Percentiles rank a stretch among this genome's conserved stretches.
Evolutionary conservation across 2,329 filamentous ascomycete genomes (phyloP).

Genomic region (Reticulascus tulasneorum): DNA sequence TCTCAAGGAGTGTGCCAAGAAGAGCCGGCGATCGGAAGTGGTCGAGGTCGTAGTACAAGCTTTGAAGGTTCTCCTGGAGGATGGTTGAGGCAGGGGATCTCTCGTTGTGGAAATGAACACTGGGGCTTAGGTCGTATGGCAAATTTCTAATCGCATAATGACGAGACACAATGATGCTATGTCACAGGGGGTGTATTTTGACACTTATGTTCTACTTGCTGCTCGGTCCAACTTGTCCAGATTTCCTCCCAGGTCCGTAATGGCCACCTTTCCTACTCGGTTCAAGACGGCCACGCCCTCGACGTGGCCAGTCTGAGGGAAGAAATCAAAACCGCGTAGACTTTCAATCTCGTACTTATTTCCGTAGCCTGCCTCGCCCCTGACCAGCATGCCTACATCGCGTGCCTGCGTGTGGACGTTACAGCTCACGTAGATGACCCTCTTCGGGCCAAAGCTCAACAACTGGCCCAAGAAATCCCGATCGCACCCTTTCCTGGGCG

Average conservation of each 20-base stretch:
- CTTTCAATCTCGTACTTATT: constrained; percentile 81
- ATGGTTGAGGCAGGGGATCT: constrained; percentile 15
- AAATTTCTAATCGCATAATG: too few relatives aligned
- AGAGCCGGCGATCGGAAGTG: constrained; percentile 65
- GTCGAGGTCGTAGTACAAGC: constrained; percentile 68
- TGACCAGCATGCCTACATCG: constrained; percentile 83
- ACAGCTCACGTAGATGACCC: constrained; percentile 92
- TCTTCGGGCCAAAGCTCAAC: constrained; percentile 68
- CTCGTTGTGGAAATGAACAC: too few relatives aligned
- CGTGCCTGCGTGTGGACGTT: constrained; percentile 97
- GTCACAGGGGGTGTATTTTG: too few relatives aligned
- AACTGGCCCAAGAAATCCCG: constrained; percentile 78
- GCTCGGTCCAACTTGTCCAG: too few relatives aligned
- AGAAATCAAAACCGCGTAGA: constrained; percentile 91
- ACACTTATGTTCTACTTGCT: too few relatives aligned
- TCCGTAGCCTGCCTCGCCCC: constrained; percentile 43
- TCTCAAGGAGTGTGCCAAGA: constrained; percentile 66
- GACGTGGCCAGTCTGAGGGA: constrained; percentile 77
- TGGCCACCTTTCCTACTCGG: constrained; percentile 41
- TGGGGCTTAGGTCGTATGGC: too few relatives aligned
- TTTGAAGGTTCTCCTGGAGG: constrained; percentile 61
- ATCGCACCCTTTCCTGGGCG: constrained; percentile 94
- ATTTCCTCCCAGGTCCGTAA: too few relatives aligned
- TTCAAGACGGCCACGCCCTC: constrained; percentile 65
- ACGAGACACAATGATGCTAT: too few relatives aligned